Evolutionary conservation across 73 alveolate genomes (phyloP).

Genomic region (Breviolum minutum): DNA sequence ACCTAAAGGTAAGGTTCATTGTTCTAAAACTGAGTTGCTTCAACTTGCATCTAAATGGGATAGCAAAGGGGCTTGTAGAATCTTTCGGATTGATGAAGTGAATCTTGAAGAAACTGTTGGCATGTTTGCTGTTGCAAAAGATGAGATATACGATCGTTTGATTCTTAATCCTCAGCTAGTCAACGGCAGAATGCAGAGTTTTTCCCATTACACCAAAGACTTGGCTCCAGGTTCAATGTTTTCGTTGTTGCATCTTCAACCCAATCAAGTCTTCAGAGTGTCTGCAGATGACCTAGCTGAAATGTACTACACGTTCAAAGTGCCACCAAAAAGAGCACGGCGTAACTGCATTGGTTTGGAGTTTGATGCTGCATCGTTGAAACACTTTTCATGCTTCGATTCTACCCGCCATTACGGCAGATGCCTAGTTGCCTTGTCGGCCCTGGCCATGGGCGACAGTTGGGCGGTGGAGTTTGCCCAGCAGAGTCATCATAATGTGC

Average conservation of each 20-base stretch:
- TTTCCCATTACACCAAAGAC: not conserved
- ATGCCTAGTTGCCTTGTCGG: not conserved
- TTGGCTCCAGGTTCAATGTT: not conserved
- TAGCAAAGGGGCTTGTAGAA: not conserved
- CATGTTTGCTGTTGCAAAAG: not conserved
- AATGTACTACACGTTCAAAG: not conserved
- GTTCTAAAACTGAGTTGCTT: not conserved
- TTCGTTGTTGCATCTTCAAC: not conserved
- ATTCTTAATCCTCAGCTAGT: not conserved
- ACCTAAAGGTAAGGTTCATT: not conserved
- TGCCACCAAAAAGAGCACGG: not conserved
- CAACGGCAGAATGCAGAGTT: not conserved
- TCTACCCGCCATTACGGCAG: not conserved
- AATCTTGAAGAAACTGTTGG: not conserved
- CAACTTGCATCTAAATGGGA: not conserved
- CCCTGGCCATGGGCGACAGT: not conserved
- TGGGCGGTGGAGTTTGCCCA: not conserved
- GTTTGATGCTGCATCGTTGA: not conserved
- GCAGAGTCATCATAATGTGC: not conserved
- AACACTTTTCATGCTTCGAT: not conserved
- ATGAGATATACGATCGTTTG: not conserved
- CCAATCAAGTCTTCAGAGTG: not conserved
- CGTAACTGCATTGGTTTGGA: not conserved
- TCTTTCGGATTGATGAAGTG: not conserved
- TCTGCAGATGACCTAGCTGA: not conserved